Evolutionary conservation across 1,139 yeast species (phyloP), one percentile per base, ranked within the genome.

Genomic region (Hemisphaericaspora subhashii): DNA sequence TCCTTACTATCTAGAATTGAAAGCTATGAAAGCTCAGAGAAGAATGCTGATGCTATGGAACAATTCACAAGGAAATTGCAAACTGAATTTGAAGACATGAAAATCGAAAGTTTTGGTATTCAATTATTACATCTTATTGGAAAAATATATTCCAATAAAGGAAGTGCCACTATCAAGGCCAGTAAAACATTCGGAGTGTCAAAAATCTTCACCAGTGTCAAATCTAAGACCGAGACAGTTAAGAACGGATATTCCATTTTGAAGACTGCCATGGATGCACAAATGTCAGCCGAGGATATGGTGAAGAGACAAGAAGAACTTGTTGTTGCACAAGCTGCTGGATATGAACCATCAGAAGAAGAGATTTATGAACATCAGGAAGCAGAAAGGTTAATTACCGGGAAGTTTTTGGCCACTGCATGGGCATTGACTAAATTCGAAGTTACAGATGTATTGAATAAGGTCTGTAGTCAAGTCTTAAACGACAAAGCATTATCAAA

Each of bases 371-470:
- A 77, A 53, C 77, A 76, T 47, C 83, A 79, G 5, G 84, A 82
- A 53, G 74, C 77, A 54, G 88, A 83, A 54, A 69, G 83, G 39
- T 64, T 74, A 25, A 74, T 83, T 60, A 82, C 85, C 3, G 92
- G 94, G 20, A 84, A 85, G 57, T 72, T 85, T 38, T 69, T 85
- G 40, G 85, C 84, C 13, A 82, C 87, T 8, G 88, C 86, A 16
- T 85, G 95, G 95, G 86, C 84, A 1, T 73, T 86, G 30, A 80
- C 88, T 12, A 83, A 81, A 52, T 84, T 78, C 54, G 95, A 85
- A 60, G 80, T 84, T 34, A 81, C 83, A 34, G 77, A 81, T 20
- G 77, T 83, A 5, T 63, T 85, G 48, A 78, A 79, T 49, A 82
- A 78, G 47, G 90, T 84, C 9, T 81, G 87, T 53, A 76, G 78